Base-by-base conservation (phyloP, 805 yeast species). In the Komagataella mondaviorum region DNA sequence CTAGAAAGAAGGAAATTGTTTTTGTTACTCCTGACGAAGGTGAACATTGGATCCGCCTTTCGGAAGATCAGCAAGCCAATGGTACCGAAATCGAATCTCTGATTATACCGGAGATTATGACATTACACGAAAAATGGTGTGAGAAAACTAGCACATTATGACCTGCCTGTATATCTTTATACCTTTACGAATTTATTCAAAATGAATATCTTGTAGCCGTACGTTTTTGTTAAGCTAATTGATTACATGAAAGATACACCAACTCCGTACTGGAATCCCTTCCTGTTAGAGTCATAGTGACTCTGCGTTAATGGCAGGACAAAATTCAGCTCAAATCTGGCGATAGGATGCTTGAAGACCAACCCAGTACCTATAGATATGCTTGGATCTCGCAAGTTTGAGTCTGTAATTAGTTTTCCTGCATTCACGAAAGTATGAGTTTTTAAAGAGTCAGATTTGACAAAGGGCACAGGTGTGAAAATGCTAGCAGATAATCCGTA, bases 1-100 rank as follows among this genome's bases (percentile, higher is more conserved):
- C 95, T 0, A 79, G 99, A 61, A 91, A 89, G 65, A 71, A 71
- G 52, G 90, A 89, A 62, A 96, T 93, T 45, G 89, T 88, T 2
- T 87, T 93, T 63, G 96, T 93, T 3, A 76, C 77, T 2, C 72
- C 72, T 1, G 73, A 72, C 3, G 64, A 62, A 6, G 39, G 39
- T 10, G 64, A 65, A 2, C 54, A 60, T 8, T 82, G 89, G 89
- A 64, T 78, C 50, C 71, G 63, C 55, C 62, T 88, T 39, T 50
- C 68, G 0, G 66, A 70, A 0, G 72, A 69, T 7, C 73, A 78
- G 53, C 56, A 63, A 2, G 60, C 64, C 2, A 53, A 63, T 2
- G 67, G 69, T 23, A 69, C 71, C 1, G 95, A 85, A 55, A 86
- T 91, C 52, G 98, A 91, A 66, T 76, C 83, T 36, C 54, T 82